Percentiles rank a stretch among this genome's conserved stretches.
Evolutionary conservation across 768 basidiomycete species (phyloP).

Genomic region (Rhizopogon rudus): DNA sequence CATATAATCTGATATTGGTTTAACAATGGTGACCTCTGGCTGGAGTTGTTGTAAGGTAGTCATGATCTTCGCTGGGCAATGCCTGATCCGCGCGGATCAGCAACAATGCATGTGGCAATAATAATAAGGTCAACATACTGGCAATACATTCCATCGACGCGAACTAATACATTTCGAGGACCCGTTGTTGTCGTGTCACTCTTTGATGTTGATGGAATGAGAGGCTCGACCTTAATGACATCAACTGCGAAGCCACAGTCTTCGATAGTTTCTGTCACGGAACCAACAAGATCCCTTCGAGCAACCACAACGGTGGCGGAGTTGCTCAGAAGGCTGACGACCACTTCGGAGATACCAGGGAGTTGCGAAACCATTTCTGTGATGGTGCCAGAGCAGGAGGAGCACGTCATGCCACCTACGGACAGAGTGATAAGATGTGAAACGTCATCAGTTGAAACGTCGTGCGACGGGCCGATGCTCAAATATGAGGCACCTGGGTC

Average conservation of each 20-base stretch:
- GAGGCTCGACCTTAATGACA: constrained; percentile 30
- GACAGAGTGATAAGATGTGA: constrained; percentile 43
- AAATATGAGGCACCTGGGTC: not conserved
- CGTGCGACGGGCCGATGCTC: not conserved
- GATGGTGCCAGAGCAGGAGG: constrained; percentile 57
- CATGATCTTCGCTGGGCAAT: constrained; percentile 52
- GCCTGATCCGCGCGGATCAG: constrained; percentile 26
- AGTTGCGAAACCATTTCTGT: constrained; percentile 44
- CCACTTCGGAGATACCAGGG: constrained; percentile 45
- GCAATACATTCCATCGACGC: constrained; percentile 63
- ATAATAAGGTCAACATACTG: constrained; percentile 30
- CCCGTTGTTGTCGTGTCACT: constrained; percentile 1
- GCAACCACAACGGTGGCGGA: constrained; percentile 48
- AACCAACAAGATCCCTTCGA: constrained; percentile 24
- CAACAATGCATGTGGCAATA: not conserved
- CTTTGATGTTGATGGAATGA: constrained; percentile 4
- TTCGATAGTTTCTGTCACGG: constrained; percentile 37
- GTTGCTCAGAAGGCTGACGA: constrained; percentile 57
- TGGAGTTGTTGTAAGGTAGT: constrained; percentile 31
- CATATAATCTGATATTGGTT: constrained; percentile 33
- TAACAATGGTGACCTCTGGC: constrained; percentile 32
- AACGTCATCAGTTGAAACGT: constrained; percentile 1
- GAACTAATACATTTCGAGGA: constrained; percentile 45
- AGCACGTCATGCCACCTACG: constrained; percentile 76
- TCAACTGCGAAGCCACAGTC: constrained; percentile 44